These are phyloP conservation scores for Linum lewisii DNA, from an alignment of 345 rosid species.

Conservation along the genomic window DNA sequence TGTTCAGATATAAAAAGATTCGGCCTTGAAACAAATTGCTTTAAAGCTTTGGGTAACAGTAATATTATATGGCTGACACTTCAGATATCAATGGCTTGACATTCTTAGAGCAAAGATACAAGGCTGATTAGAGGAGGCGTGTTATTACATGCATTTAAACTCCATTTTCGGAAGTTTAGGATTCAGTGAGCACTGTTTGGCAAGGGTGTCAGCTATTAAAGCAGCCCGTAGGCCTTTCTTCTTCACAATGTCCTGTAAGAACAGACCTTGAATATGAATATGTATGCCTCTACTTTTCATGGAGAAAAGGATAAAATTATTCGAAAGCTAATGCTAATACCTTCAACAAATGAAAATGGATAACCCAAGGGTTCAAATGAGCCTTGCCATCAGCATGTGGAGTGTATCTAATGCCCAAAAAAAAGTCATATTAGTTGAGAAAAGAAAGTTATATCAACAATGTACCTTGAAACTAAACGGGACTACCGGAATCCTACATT, in stretches of 20 bases:
- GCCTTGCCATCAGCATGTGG: constrained; percentile 26
- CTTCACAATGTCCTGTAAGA: constrained; percentile 49
- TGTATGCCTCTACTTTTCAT: not conserved
- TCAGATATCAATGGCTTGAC: not conserved
- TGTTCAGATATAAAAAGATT: too few species aligned
- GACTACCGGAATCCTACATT: constrained; percentile 38
- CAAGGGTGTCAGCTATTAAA: constrained; percentile 39
- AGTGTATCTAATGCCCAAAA: constrained; percentile 42
- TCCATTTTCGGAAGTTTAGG: constrained; percentile 26
- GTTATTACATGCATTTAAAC: constrained; percentile 56
- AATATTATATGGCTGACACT: not conserved
- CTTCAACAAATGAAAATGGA: constrained; percentile 75
- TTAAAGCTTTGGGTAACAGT: too few species aligned
- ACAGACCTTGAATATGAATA: constrained; percentile 11
- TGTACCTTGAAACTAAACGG: not conserved
- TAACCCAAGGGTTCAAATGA: constrained; percentile 61
- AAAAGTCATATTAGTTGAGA: constrained; percentile 11
- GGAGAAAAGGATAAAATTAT: not conserved
- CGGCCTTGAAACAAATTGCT: not conserved
- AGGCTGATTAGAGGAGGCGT: constrained; percentile 20
- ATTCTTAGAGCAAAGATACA: too few species aligned
- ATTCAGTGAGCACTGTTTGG: constrained; percentile 34
- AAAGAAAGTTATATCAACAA: not conserved
- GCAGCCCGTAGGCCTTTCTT: constrained; percentile 38
- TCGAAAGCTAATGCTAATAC: constrained; percentile 27